Evolutionary conservation across 2,329 filamentous ascomycete species (phyloP).

Genomic region (Chalara sp.): DNA sequence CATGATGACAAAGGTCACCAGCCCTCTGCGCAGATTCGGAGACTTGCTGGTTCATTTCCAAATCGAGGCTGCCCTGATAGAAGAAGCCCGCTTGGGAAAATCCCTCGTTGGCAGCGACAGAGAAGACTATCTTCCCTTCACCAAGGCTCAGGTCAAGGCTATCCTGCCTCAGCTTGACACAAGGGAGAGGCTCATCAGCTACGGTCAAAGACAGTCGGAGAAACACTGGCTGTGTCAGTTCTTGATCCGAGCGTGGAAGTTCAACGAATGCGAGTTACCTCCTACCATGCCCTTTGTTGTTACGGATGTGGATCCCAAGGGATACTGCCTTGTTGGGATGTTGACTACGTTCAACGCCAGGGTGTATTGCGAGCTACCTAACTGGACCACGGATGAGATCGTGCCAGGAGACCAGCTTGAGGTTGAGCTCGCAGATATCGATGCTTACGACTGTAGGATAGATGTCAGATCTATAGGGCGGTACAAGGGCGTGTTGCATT

Average conservation of each 20-base stretch:
- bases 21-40: slow-evolving; percentile 56
- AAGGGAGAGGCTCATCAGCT: slow-evolving; percentile 19
- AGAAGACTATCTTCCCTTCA: slow-evolving; percentile 24
- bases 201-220: slow-evolving; percentile 20
- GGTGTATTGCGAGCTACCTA: slow-evolving; percentile 8
- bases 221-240: slow-evolving; percentile 53
- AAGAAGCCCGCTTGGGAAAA: slow-evolving; percentile 33
- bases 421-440: slow-evolving; percentile 47
- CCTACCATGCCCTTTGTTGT: slow-evolving; percentile 31
- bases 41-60: slow-evolving; percentile 63
- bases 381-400: slow-evolving; percentile 30
- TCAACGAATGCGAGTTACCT: slow-evolving; percentile 40
- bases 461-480: slow-evolving; percentile 37
- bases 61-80: slow-evolving; percentile 49
- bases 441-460: slow-evolving; percentile 40
- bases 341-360: slow-evolving; percentile 7
- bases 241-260: slow-evolving; percentile 52
- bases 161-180: slow-evolving; percentile 21
- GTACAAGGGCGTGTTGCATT: neutral
- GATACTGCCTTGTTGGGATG: neutral
- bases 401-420: slow-evolving; percentile 46
- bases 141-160: slow-evolving; percentile 19
- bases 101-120: slow-evolving; percentile 28
- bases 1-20: slow-evolving; percentile 58
- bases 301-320: neutral